Evolutionary conservation across 2,329 filamentous ascomycete species (phyloP), one percentile per base, ranked within the genome.

Genomic region (Penicillium carneum): DNA sequence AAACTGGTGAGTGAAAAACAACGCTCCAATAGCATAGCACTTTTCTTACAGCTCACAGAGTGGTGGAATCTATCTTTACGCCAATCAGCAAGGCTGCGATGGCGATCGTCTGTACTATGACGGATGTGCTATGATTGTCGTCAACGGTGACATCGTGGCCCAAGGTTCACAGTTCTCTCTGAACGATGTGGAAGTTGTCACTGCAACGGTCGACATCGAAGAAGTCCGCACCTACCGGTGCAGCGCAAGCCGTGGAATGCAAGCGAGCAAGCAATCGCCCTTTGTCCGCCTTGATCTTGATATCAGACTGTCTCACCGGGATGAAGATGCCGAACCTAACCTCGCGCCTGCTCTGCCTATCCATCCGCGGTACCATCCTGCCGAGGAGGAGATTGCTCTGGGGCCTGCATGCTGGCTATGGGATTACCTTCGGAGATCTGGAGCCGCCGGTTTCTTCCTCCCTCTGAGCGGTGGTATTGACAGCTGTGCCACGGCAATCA

Each of bases 191-290:
- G 88, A 90, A 68, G 87, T 90, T 4, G 77, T 88, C 18, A 85
- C 83, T 5, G 88, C 88, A 2, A 90, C 87, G 0, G 81, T 90
- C 7, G 88, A 90, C 67, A 79, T 91, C 1, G 91, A 94, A 69
- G 87, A 91, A 64, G 85, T 59, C 71, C 72, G 70, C 57, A 72
- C 70, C 20, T 78, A 71, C 56, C 71, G 71, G 12, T 71, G 62
- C 53, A 72, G 59, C 20, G 64, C 65, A 34, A 75, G 68, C 43
- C 73, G 71, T 29, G 71, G 69, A 34, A 69, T 79, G 66, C 77
- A 79, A 59, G 75, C 75, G 23, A 71, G 66, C 60, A 71, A 66
- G 34, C 71, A 74, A 33, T 56, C 70, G 2, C 71, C 72, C 5
- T 76, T 71, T 62, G 69, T 74, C 33, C 76, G 77, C n/a, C 72